phyloP scores from a whole-genome alignment of 805 yeast species.

The Cyberlindnera lachancei region DNA sequence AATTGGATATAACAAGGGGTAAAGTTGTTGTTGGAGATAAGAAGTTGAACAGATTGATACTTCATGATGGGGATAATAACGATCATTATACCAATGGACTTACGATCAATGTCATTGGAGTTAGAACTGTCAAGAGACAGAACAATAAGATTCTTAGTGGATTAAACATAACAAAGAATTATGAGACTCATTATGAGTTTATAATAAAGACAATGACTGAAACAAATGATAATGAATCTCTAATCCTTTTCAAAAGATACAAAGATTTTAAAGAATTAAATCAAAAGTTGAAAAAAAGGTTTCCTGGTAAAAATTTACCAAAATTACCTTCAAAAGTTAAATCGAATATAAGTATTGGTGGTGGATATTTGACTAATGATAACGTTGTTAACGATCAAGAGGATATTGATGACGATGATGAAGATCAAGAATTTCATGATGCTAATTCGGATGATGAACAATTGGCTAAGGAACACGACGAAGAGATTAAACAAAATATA shows the following conservation, averaged over 20 bases:
- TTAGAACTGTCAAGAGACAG: slow-evolving; percentile 29
- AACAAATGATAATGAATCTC: slow-evolving; percentile 12
- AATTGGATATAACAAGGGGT: slow-evolving; percentile 21
- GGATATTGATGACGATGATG: slow-evolving; percentile 4
- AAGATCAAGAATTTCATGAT: slow-evolving; percentile 15
- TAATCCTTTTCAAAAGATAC: slow-evolving; percentile 49
- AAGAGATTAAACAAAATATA: slow-evolving; percentile 12
- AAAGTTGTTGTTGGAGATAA: slow-evolving; percentile 25
- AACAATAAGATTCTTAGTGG: slow-evolving; percentile 20
- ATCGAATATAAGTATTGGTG: slow-evolving; percentile 24
- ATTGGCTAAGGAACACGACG: slow-evolving; percentile 15
- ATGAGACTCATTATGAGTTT: slow-evolving; percentile 20
- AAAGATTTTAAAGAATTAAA: slow-evolving; percentile 59
- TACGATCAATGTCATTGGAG: slow-evolving; percentile 64
- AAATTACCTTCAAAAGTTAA: slow-evolving; percentile 50
- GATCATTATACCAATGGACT: slow-evolving; percentile 43
- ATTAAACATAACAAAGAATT: slow-evolving; percentile 12
- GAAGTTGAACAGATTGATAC: slow-evolving; percentile 25
- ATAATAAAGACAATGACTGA: slow-evolving; percentile 16
- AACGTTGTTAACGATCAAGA: slow-evolving; percentile 15
- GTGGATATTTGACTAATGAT: not conserved
- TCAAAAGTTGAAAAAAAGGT: slow-evolving; percentile 39
- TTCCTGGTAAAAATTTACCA: slow-evolving; percentile 65
- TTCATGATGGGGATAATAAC: slow-evolving; percentile 25
- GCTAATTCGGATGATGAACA: slow-evolving; percentile 14